phyloP scores from a whole-genome alignment of 371 early-diverging fungal species.

The Apophysomyces elegans region DNA sequence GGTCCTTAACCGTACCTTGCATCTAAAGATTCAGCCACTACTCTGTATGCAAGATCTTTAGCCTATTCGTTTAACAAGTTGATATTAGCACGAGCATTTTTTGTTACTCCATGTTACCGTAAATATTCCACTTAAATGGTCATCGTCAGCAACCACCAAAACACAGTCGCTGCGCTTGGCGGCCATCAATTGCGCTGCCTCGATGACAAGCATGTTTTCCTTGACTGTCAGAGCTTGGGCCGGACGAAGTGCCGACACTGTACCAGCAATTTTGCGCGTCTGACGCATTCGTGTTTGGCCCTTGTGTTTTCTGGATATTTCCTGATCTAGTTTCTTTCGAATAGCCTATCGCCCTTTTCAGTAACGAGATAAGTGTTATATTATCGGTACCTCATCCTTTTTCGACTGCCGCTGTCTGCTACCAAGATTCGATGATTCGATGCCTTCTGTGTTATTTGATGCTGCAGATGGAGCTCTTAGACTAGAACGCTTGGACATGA shows the following conservation, averaged over 20 bases:
- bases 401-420: slow-evolving; percentile 50
- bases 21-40: slow-evolving; percentile 53
- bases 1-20: slow-evolving; percentile 30
- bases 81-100: too few relatives aligned
- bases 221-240: slow-evolving; percentile 89
- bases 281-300: slow-evolving; percentile 33
- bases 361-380: slow-evolving; percentile 80
- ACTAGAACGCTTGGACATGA: slow-evolving; percentile 11
- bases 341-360: slow-evolving; percentile 45
- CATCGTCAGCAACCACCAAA: slow-evolving; percentile 89
- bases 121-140: slow-evolving; percentile 93
- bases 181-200: slow-evolving; percentile 97
- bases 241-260: slow-evolving; percentile 89
- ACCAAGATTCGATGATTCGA: slow-evolving; percentile 5
- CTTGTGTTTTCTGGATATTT: slow-evolving; percentile 68
- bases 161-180: slow-evolving; percentile 96
- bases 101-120: slow-evolving; percentile 52
- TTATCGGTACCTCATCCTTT: slow-evolving; percentile 66
- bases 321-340: slow-evolving; percentile 76
- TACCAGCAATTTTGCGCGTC: slow-evolving; percentile 67
- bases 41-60: slow-evolving; percentile 54
- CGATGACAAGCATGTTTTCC: slow-evolving; percentile 85
- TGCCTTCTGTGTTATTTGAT: not conserved
- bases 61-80: slow-evolving; percentile 25
- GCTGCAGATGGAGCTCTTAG: slow-evolving; percentile 7